Percentiles rank a stretch among this genome's conserved stretches.
Evolutionary conservation across 129 eudicot genomes (phyloP).

Genomic region (Cynara cardunculus): DNA sequence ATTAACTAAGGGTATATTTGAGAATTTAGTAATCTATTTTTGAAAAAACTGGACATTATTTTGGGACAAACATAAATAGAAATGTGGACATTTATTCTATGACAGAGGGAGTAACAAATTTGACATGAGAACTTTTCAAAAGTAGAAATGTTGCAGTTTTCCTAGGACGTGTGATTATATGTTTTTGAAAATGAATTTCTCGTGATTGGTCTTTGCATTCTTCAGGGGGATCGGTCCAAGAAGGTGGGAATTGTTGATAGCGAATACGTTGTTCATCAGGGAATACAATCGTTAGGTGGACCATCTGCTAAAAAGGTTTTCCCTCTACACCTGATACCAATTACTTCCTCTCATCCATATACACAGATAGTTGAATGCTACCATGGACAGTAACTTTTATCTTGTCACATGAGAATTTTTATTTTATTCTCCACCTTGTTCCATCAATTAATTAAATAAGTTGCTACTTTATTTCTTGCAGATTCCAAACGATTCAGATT

Average conservation of each 20-base stretch:
- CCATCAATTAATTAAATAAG: background rate
- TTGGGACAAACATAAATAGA: no score
- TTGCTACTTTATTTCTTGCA: constrained; percentile 28
- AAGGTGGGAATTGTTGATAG: constrained; percentile 85
- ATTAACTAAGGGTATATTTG: no score
- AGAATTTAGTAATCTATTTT: no score
- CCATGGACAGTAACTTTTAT: background rate
- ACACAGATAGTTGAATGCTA: background rate
- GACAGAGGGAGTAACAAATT: no score
- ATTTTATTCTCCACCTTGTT: background rate
- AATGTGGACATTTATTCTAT: no score
- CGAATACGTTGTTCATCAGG: constrained; percentile 79
- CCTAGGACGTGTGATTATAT: background rate
- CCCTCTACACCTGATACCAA: background rate
- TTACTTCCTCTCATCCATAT: background rate
- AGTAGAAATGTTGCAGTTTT: background rate
- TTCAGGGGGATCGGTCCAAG: constrained; percentile 71
- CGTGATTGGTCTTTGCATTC: constrained; percentile 7
- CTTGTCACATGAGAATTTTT: background rate
- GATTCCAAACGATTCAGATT: constrained; percentile 35
- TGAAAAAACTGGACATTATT: no score
- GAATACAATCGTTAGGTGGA: constrained; percentile 86
- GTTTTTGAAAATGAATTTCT: background rate
- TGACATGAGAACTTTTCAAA: background rate
- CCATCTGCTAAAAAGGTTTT: constrained; percentile 62